Percentiles rank a stretch among this genome's conserved stretches.
These are phyloP conservation scores for Metarhizium humberi DNA, from an alignment of 2,329 filamentous ascomycete genomes.

Conservation along the genomic window DNA sequence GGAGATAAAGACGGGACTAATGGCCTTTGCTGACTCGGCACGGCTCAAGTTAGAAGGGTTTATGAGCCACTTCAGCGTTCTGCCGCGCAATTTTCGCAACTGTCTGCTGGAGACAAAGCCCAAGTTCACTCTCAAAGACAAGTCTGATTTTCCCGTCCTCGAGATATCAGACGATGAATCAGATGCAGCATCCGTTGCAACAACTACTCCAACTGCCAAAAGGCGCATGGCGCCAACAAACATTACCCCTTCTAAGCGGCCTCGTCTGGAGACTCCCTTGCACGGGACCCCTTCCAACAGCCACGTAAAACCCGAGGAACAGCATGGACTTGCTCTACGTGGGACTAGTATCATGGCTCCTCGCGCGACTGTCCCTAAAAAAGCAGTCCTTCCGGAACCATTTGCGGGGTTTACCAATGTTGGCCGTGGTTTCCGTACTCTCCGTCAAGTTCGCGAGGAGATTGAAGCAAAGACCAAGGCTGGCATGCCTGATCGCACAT, in stretches of 20 bases:
- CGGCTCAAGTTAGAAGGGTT: slow-evolving; percentile 44
- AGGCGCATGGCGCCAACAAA: slow-evolving; percentile 17
- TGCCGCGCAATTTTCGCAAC: slow-evolving; percentile 43
- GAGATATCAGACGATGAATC: slow-evolving; percentile 32
- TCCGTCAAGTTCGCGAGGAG: slow-evolving; percentile 42
- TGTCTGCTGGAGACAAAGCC: slow-evolving; percentile 38
- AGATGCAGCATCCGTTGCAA: slow-evolving; percentile 17
- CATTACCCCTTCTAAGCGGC: slow-evolving; percentile 25
- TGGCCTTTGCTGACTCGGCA: slow-evolving; percentile 42
- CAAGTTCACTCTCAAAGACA: slow-evolving; percentile 32
- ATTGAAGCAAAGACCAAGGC: slow-evolving; percentile 45
- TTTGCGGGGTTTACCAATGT: slow-evolving; percentile 30
- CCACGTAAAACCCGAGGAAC: slow-evolving; percentile 30
- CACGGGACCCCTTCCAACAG: slow-evolving; percentile 10
- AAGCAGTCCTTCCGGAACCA: slow-evolving; percentile 18
- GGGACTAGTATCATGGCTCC: neutral
- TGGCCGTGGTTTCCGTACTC: slow-evolving; percentile 33
- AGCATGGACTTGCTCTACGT: slow-evolving; percentile 7
- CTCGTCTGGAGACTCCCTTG: slow-evolving; percentile 12
- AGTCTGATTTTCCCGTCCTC: slow-evolving; percentile 23
- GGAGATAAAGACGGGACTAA: slow-evolving; percentile 51
- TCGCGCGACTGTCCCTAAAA: slow-evolving; percentile 7
- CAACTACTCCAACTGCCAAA: slow-evolving; percentile 19
- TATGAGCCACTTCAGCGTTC: slow-evolving; percentile 31
- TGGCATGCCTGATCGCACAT: slow-evolving; percentile 49